Base-by-base conservation (phyloP, 2,329 filamentous ascomycete genomes). In the Beauveria varroae region DNA sequence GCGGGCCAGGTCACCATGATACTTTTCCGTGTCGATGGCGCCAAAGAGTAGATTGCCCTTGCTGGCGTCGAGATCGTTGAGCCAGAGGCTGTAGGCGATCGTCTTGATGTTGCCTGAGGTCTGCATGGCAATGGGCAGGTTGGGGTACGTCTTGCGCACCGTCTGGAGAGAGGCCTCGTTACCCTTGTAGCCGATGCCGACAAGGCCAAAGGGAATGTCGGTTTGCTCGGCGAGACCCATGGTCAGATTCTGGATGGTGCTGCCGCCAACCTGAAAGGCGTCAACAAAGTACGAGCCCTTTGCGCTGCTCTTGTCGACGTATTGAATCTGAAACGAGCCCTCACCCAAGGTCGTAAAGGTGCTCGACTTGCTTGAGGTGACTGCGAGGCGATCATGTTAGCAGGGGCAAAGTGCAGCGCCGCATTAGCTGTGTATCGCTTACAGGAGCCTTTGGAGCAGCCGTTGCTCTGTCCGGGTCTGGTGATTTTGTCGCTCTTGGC, bases 11-110 rank as follows among this genome's bases (percentile, higher is more conserved):
- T 82, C 72, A 53, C 89, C 89, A 0, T 78, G 71, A 73, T 86
- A 95, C 70, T 93, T 93, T 63, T 81, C 82, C 0, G 84, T 89
- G 70, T 93, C 89, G 62, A 93, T 85, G n/a, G 89, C 90, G 44
- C 90, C 90, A 66, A 93, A 95, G 1, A 93, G 77, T 63, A 93
- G 87, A 66, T 78, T 87, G 41, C 90, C 90, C 1, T 81, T 86
- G 63, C 80, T 86, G 0, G 88, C 74, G 62, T 78, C 78, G 10
- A 83, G 71, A 59, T 85, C 81, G 65, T 85, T 84, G 60, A 85
- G 75, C 86, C 87, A 91, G 24, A 92, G 73, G 62, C 87, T 90
- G 73, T 90, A 91, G 2, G 88, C 87, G 46, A 85, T 82, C 12
- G 81, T 82, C 64, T 84, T 84, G 71, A 90, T 90, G 57, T 84